Evolutionary conservation across 1,284 basidiomycete genomes (phyloP).

Genomic region (Testicularia cyperi): DNA sequence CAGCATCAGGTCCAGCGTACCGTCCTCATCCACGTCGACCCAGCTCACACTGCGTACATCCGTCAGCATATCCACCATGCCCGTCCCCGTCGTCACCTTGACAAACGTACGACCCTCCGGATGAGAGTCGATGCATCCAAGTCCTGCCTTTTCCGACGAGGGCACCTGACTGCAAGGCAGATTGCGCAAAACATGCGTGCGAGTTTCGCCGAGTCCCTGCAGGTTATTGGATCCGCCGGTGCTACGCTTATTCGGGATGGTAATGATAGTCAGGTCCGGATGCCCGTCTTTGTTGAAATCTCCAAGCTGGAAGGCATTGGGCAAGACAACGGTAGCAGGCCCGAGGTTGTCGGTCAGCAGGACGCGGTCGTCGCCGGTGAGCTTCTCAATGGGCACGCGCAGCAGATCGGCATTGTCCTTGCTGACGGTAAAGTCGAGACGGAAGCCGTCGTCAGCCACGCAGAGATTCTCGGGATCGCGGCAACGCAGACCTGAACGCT

Average conservation of each 20-base stretch:
- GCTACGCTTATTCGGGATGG: constrained; percentile 62
- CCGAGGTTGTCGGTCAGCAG: constrained; percentile 68
- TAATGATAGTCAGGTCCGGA: constrained; percentile 76
- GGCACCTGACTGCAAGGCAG: constrained; percentile 68
- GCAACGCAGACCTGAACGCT: constrained; percentile 10
- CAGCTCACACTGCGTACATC: constrained; percentile 81
- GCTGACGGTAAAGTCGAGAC: constrained; percentile 70
- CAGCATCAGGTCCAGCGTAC: constrained; percentile 86
- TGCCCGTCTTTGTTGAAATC: constrained; percentile 94
- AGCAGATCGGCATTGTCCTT: constrained; percentile 68
- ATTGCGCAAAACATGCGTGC: constrained; percentile 73
- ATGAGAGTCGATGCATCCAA: constrained; percentile 21
- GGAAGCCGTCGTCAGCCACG: constrained; percentile 75
- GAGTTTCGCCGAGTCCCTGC: constrained; percentile 60
- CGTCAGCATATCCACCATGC: constrained; percentile 69
- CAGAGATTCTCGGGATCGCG: constrained; percentile 79
- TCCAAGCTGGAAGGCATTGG: constrained; percentile 77
- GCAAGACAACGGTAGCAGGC: constrained; percentile 64
- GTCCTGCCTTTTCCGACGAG: constrained; percentile 6
- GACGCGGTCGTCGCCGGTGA: constrained; percentile 66
- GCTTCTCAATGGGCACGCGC: constrained; percentile 69
- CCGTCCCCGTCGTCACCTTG: constrained; percentile 67
- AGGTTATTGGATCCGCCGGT: constrained; percentile 46
- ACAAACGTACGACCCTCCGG: constrained; percentile 32
- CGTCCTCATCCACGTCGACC: constrained; percentile 94